Base-by-base conservation (phyloP, 768 basidiomycete species). In the Termitomyces sp. region DNA sequence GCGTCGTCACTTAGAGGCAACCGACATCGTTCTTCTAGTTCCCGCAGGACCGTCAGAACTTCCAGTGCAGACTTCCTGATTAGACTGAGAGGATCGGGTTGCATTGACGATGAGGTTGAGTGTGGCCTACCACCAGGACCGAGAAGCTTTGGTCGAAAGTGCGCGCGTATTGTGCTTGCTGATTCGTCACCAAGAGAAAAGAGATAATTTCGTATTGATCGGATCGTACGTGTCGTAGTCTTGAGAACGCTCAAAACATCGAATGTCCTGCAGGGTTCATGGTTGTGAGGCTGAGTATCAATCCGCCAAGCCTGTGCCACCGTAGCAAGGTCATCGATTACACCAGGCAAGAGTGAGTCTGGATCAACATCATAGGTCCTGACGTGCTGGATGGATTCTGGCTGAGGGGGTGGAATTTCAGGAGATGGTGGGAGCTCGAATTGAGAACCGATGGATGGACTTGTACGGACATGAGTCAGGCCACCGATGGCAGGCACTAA, bases 41-140 rank as follows among this genome's bases (percentile, higher is more conserved):
- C 86, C 42, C 93, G 83, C 46, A 98, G 81, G 43, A 85, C 79
- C 5, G 88, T 81, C 36, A 98, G 83, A 0, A 97, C 91, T 62
- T 95, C 94, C 56, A 98, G 74, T 1, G 94, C 93, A 0, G 87
- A 83, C 55, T 83, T 84, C 29, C 96, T 82, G 57, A 98, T 86
- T 52, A 85, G 76, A 1, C 83, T 80, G 17, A 93, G 74, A 1
- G 89, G 86, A 67, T 92, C 87, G 7, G 79, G 73, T 4, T 76
- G 75, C 8, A 73, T 65, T 60, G 63, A 50, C 17, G 38, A 73
- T 20, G 75, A 73, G 14, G 73, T 66, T 25, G 67, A 60, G 64
- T 74, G 56, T 71, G 77, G 69, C 77, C 77, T 64, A 73, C 76
- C 55, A 34, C 55, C 63, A 51, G 72, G 75, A 12, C 68, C 74